These are phyloP conservation scores for Hawksworthiomyces lignivorus DNA, from an alignment of 2,329 filamentous ascomycete species.

Conservation along the genomic window DNA sequence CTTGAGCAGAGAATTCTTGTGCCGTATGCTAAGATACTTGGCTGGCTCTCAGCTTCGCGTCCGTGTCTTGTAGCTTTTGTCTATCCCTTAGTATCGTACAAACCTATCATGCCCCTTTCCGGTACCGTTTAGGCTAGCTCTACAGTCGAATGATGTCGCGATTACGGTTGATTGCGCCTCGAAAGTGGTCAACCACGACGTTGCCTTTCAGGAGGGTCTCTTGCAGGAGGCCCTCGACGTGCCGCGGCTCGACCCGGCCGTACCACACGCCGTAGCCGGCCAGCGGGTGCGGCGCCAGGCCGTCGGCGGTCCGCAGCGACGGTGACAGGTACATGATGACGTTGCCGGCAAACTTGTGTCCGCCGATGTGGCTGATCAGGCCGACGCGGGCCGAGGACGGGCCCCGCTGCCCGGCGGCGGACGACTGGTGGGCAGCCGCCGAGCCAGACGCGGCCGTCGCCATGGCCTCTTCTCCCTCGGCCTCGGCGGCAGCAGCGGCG, in stretches of 20 bases:
- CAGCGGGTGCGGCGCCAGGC: conserved; percentile 46
- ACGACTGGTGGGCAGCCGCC: too few species aligned
- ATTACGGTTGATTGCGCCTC: conserved; percentile 56
- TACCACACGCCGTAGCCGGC: conserved; percentile 75
- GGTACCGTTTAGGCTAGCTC: too few species aligned
- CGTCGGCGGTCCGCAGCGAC: conserved; percentile 28
- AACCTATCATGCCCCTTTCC: too few species aligned
- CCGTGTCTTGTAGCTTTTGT: too few species aligned
- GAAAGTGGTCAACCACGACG: conserved; percentile 62
- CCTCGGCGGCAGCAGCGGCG: too few species aligned
- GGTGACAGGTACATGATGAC: conserved; percentile 74
- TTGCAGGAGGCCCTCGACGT: conserved; percentile 67
- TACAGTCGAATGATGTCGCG: conserved; percentile 45
- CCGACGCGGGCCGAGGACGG: conserved; percentile 50
- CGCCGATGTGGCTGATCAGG: conserved; percentile 71
- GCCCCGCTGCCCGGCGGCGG: too few species aligned
- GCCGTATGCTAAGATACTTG: too few species aligned
- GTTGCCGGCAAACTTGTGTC: conserved; percentile 81
- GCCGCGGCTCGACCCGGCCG: conserved; percentile 64
- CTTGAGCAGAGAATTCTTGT: too few species aligned
- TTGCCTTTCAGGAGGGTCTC: conserved; percentile 62
- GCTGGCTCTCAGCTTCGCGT: too few species aligned
- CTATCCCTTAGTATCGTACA: too few species aligned
- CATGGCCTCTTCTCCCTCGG: conserved; percentile 1
- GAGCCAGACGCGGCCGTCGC: not conserved